Percentiles rank a stretch among this genome's conserved stretches.
These are phyloP conservation scores for Hypoxylon rubiginosum DNA, from an alignment of 2,329 filamentous ascomycete genomes.

Conservation along the genomic window DNA sequence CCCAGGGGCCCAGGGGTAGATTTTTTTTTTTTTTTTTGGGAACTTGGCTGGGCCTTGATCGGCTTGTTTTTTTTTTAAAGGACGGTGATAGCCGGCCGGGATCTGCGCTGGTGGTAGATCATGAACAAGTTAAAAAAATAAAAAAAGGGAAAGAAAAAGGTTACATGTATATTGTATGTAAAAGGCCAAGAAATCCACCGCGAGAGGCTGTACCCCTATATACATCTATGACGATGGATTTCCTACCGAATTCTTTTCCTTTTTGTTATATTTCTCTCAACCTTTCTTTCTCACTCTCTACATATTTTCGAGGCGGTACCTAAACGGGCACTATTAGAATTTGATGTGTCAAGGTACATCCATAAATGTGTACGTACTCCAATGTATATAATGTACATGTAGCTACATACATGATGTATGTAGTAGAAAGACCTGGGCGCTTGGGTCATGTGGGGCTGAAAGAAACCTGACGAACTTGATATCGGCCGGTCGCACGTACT, in stretches of 20 bases:
- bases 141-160: not conserved
- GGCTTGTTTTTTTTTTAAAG: constrained; percentile 22
- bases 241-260: too few relatives aligned
- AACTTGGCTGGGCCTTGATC: constrained; percentile 41
- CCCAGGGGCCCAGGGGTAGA: constrained; percentile 26
- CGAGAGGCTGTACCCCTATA: constrained; percentile 9
- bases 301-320: constrained; percentile 17
- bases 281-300: constrained; percentile 10
- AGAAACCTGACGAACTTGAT: constrained; percentile 23
- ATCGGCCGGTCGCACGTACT: constrained; percentile 37
- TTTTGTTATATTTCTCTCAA: constrained; percentile 1
- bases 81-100: constrained; percentile 43
- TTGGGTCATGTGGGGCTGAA: constrained; percentile 29
- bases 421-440: too few relatives aligned
- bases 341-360: not conserved
- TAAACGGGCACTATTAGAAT: constrained; percentile 19
- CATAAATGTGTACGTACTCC: too few relatives aligned
- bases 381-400: too few relatives aligned
- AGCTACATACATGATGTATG: too few relatives aligned
- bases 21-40: too few relatives aligned
- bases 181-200: constrained; percentile 2
- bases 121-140: constrained; percentile 12
- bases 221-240: too few relatives aligned
- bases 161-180: not conserved
- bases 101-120: constrained; percentile 38